Evolutionary conservation across 2,329 filamentous ascomycete species (phyloP).

Genomic region (Aspergillus sp.): DNA sequence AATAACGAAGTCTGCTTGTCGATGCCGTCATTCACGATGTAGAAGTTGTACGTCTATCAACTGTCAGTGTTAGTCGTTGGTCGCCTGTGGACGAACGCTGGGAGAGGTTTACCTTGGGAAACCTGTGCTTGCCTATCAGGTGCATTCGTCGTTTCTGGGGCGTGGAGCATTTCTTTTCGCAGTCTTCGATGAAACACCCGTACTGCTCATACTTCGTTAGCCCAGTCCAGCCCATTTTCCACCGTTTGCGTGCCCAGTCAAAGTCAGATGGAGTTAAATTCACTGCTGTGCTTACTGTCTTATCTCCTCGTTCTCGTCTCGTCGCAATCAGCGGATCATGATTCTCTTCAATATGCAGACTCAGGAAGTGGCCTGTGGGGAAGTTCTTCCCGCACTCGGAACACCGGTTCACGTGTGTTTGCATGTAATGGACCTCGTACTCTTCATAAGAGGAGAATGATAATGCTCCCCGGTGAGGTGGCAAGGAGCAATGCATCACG

Average conservation of each 20-base stretch:
- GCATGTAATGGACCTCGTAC: conserved; percentile 83
- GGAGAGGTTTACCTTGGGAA: conserved; percentile 58
- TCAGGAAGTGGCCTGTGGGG: conserved; percentile 76
- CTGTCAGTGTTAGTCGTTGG: background rate
- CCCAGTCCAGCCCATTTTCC: background rate
- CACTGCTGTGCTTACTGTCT: conserved; percentile 62
- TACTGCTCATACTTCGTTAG: conserved; percentile 57
- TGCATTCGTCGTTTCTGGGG: conserved; percentile 83
- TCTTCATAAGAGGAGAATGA: conserved; percentile 73
- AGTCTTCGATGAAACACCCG: conserved; percentile 85
- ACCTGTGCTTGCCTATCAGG: conserved; percentile 91
- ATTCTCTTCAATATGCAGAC: conserved; percentile 84
- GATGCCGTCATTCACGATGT: conserved; percentile 83
- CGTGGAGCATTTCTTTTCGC: conserved; percentile 79
- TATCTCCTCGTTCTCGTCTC: conserved; percentile 75
- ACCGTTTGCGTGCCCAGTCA: background rate
- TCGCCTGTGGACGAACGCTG: too few species aligned
- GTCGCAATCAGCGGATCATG: conserved; percentile 79
- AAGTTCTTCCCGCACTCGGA: conserved; percentile 83
- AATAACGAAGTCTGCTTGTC: conserved; percentile 81
- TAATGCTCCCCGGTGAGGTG: conserved; percentile 71
- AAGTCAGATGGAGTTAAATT: background rate
- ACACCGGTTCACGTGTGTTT: conserved; percentile 80
- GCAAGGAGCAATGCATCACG: conserved; percentile 76
- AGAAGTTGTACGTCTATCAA: conserved; percentile 74